phyloP scores from a whole-genome alignment of 192 early-diverging fungal genomes.

The Linnemannia exigua region DNA sequence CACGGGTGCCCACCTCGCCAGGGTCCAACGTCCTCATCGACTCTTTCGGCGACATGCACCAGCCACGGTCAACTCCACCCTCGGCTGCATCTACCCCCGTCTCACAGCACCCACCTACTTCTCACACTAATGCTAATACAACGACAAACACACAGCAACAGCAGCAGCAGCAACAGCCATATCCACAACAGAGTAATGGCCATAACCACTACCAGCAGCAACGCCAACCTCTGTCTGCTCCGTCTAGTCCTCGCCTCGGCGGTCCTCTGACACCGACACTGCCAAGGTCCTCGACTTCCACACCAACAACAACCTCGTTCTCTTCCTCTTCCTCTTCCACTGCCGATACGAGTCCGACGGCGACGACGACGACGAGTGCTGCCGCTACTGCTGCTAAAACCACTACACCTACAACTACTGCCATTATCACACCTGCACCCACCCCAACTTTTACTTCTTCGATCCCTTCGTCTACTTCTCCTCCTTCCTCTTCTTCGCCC shows the following conservation, averaged over 20 bases:
- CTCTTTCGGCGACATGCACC: constrained; percentile 16
- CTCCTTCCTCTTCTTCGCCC: constrained; percentile 1
- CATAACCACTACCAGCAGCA: not conserved
- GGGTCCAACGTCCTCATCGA: constrained; percentile 19
- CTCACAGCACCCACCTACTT: constrained; percentile 4
- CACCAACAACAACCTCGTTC: not conserved
- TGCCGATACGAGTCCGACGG: not conserved
- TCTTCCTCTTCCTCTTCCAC: not conserved
- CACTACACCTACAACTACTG: not conserved
- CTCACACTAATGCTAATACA: not conserved
- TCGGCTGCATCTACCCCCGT: not conserved
- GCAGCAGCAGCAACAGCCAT: not conserved
- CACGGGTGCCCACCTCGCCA: constrained; percentile 9
- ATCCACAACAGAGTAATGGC: not conserved
- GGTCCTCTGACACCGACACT: not conserved
- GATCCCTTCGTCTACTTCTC: not conserved
- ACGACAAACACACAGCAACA: not conserved
- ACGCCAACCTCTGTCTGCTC: constrained; percentile 23
- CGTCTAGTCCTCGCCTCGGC: constrained; percentile 11
- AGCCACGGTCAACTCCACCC: not conserved
- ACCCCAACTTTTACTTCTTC: not conserved
- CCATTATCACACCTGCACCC: not conserved
- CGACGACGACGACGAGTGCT: not conserved
- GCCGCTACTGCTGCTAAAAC: not conserved
- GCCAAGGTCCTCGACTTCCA: not conserved